A percentile compares a stretch with the other conserved stretches of the same genome.
Evolutionary conservation across 2,329 filamentous ascomycete genomes (phyloP).

Genomic region (Chaetomiaceae sp.): DNA sequence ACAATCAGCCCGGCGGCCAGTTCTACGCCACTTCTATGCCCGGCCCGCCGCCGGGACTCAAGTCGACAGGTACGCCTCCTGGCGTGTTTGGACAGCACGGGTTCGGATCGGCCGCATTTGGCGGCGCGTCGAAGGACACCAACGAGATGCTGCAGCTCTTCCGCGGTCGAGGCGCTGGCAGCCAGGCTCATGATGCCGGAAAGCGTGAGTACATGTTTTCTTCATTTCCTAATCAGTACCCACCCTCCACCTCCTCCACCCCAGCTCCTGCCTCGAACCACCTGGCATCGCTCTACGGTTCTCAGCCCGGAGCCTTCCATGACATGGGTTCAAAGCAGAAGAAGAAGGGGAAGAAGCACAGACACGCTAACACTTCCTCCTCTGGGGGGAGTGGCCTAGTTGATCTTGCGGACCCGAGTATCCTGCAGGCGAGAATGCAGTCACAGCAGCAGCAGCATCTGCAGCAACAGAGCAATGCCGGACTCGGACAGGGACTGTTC

Average conservation of each 20-base stretch:
- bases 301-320: conserved; percentile 80
- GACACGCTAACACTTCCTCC: conserved; percentile 99
- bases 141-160: conserved; percentile 77
- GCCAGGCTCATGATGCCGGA: conserved; percentile 74
- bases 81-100: conserved; percentile 91
- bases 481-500: conserved; percentile 85
- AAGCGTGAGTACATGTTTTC: conserved; percentile 99
- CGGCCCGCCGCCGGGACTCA: conserved; percentile 88
- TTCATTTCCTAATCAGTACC: conserved; percentile 85
- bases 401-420: conserved; percentile 99
- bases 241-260: conserved; percentile 73
- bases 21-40: conserved; percentile 84
- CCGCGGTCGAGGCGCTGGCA: conserved; percentile 57
- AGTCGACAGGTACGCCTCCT: conserved; percentile 90
- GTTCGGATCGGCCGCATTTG: conserved; percentile 71
- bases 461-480: conserved; percentile 73
- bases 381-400: conserved; percentile 98
- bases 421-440: conserved; percentile 96
- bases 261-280: conserved; percentile 86
- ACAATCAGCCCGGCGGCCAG: conserved; percentile 57
- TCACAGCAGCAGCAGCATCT: conserved; percentile 37
- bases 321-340: conserved; percentile 95
- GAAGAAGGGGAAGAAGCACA: conserved; percentile 99
- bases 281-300: conserved; percentile 86
- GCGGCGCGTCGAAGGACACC: conserved; percentile 64